phyloP scores from a whole-genome alignment of 2,329 filamentous ascomycete species.

The Stagonosporopsis rhizophila region DNA sequence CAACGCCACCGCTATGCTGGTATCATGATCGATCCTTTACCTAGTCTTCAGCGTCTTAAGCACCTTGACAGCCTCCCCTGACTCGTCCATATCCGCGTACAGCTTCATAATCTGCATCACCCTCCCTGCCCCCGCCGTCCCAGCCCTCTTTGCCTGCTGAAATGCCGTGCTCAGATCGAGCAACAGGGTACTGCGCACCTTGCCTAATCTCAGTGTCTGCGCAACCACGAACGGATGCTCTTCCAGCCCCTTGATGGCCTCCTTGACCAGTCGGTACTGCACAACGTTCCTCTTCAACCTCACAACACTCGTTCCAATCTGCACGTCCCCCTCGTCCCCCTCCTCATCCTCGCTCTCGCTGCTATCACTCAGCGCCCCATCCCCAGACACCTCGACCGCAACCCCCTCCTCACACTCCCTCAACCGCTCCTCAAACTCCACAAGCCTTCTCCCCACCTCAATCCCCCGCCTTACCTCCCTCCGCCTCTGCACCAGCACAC shows the following conservation, averaged over 20 bases:
- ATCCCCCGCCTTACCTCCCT: slow-evolving; percentile 71
- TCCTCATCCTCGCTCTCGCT: slow-evolving; percentile 45
- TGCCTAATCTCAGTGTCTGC: slow-evolving; percentile 63
- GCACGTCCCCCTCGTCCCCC: slow-evolving; percentile 40
- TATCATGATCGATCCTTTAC: slow-evolving; percentile 21
- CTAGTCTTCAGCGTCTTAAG: slow-evolving; percentile 52
- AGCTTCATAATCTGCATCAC: slow-evolving; percentile 65
- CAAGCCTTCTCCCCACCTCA: slow-evolving; percentile 65
- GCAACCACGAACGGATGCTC: slow-evolving; percentile 69
- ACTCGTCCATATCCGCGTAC: slow-evolving; percentile 68
- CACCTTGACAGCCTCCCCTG: slow-evolving; percentile 64
- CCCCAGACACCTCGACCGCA: slow-evolving; percentile 23
- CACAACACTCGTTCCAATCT: slow-evolving; percentile 42
- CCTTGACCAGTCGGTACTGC: slow-evolving; percentile 64
- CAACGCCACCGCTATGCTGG: slow-evolving; percentile 58
- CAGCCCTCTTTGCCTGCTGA: slow-evolving; percentile 60
- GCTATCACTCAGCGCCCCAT: slow-evolving; percentile 34
- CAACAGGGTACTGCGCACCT: slow-evolving; percentile 67
- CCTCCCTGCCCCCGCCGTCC: slow-evolving; percentile 49
- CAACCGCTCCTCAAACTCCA: slow-evolving; percentile 72
- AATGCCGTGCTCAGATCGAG: slow-evolving; percentile 70
- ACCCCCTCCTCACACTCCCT: slow-evolving; percentile 53
- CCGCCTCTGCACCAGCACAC: slow-evolving; percentile 70
- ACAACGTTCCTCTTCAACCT: slow-evolving; percentile 63
- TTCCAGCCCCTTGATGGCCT: slow-evolving; percentile 60